Evolutionary conservation across 164 flowering plant species (phyloP), one percentile per base, ranked within the genome.

Genomic region (Protea cynaroides): DNA sequence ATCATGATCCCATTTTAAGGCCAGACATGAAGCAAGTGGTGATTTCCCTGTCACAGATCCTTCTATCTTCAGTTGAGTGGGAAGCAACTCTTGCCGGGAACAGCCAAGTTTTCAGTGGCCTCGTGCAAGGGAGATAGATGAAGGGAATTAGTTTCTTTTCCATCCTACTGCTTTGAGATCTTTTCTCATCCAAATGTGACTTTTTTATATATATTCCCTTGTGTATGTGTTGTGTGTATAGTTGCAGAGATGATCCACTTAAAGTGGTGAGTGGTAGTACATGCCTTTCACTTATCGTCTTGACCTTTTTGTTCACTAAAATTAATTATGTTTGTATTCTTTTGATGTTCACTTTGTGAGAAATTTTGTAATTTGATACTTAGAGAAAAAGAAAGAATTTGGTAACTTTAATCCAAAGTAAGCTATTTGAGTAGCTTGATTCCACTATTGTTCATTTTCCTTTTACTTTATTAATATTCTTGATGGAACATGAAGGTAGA

Each of bases 71-170:
- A 5, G 80, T 90, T 14, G 98, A 93, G 75, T 93, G 98, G 98
- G 98, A 93, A 85, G 97, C 98, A 47, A 90, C 97, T 70, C 94
- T 93, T 63, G 92, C 97, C 14, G 98, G 98, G 64, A 93, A 89
- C 76, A 93, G 98, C 79, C 98, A 93, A 79, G 89, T 93, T 23
- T 93, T 93, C 76, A 93, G 98, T 71, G 97, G 98, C 18, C 91
- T 93, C 65, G 98, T 93, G 37, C 98, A 93, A 78, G 98, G 98
- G 78, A 82, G 98, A 83, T 89, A 79, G 63, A 51, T 58, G 47
- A 38, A 59, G 55, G 37, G 49, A 19, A 19, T 10, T 21, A 64
- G 63, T 59, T 47, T 21, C 51, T 43, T 53, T 52, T 53, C 59
- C 5, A 18, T 29, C 34, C 47, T 58, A 38, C 59, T 60, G 49